These are phyloP conservation scores for Yamadazyma siamensis DNA, from an alignment of 1,139 yeast genomes.

Conservation along the genomic window DNA sequence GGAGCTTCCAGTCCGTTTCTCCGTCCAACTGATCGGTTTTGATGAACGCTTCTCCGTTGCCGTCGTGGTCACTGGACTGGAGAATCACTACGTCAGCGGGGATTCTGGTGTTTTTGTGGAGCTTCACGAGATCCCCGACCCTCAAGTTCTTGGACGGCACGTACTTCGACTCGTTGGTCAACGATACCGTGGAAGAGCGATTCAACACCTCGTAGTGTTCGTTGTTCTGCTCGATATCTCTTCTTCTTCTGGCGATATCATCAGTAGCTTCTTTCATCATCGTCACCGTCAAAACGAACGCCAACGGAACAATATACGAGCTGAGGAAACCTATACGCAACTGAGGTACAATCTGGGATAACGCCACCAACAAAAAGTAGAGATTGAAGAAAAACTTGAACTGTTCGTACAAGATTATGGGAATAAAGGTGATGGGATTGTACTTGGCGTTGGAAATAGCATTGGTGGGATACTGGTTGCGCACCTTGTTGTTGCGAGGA, in stretches of 20 bases:
- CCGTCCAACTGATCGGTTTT: constrained; percentile 98
- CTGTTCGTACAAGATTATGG: constrained; percentile 87
- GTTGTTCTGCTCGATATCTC: constrained; percentile 86
- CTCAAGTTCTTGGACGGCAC: constrained; percentile 64
- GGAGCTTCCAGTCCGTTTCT: constrained; percentile 97
- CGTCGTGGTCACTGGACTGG: constrained; percentile 70
- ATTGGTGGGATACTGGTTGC: constrained; percentile 56
- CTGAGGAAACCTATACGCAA: constrained; percentile 90
- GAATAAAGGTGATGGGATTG: constrained; percentile 82
- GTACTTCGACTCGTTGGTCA: constrained; percentile 28
- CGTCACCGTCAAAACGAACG: constrained; percentile 86
- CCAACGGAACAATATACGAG: constrained; percentile 90
- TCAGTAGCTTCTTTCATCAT: constrained; percentile 96
- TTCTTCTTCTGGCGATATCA: constrained; percentile 82
- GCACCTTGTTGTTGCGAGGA: constrained; percentile 26
- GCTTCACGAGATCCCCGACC: constrained; percentile 83
- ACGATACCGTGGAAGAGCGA: constrained; percentile 17
- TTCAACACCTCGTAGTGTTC: constrained; percentile 75
- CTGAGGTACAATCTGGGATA: constrained; percentile 90
- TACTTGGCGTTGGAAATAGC: constrained; percentile 94
- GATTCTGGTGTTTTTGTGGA: constrained; percentile 79
- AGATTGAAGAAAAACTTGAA: constrained; percentile 95
- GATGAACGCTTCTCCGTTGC: constrained; percentile 83
- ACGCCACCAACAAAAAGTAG: constrained; percentile 87
- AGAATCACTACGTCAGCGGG: constrained; percentile 91